Evolutionary conservation across 148 eudicot species (phyloP), one percentile per base, ranked within the genome.

Genomic region (Rhododendron molle): DNA sequence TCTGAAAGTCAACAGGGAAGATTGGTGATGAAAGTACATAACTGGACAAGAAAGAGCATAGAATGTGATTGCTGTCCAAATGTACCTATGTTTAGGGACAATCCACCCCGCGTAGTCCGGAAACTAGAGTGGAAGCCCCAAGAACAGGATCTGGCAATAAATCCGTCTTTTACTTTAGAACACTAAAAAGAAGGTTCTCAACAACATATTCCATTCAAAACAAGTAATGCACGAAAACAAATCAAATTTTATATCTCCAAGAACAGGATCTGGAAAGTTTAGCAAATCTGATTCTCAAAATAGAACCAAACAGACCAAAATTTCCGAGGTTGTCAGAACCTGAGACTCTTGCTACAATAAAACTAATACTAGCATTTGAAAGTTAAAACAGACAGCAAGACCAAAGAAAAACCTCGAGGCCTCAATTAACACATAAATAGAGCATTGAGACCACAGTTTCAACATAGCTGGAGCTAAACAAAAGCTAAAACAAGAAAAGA

Each of bases 121-220:
- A 91, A 91, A 78, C 92, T 91, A 1, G 91, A 89, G 47, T 89
- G 91, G 65, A 88, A 91, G 28, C 92, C 92, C 83, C 92, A n/a
- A n/a, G n/a, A n/a, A n/a, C n/a, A n/a, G n/a, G n/a, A n/a, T n/a
- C 3, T 21, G 10, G 8, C 69, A 60, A 23, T 8, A 23, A 60
- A 7, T 60, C 69, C 21, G 28, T 20, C 20, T 7, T 7, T 38
- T 40, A 40, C 43, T 40, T 5, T 60, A 23, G 28, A 60, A 8
- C 10, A 23, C 26, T 60, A 23, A 1, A 1, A 21, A 60, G 69
- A 9, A 60, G 69, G 69, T 60, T 60, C 28, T 21, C 28, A 9
- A 60, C 43, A 40, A 60, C 8, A 60, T 20, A 60, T 21, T 23
- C n/a, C 69, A 7, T 62, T 62, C 26, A 21, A 62, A 62, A 21